Evolutionary conservation across 2,329 filamentous ascomycete genomes (phyloP).

Genomic region (Calonectria naviculata): DNA sequence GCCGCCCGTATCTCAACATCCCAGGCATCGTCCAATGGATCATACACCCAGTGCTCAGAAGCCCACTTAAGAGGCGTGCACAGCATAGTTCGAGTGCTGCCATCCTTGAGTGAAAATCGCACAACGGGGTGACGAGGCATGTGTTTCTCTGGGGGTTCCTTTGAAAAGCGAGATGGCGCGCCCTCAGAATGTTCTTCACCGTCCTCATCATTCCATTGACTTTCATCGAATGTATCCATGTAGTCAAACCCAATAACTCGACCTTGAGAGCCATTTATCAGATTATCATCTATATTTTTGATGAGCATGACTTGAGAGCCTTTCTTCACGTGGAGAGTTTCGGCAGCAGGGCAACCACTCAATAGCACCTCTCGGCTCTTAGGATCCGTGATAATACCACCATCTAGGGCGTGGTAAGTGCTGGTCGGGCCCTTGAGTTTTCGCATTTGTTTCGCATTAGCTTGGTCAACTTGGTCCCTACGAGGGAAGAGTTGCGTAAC

Average conservation of each 20-base stretch:
- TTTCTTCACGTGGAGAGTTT: conserved; percentile 82
- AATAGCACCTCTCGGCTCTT: conserved; percentile 80
- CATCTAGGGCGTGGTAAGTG: conserved; percentile 78
- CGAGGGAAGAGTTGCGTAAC: conserved; percentile 92
- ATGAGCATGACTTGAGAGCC: conserved; percentile 99
- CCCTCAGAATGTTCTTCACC: conserved; percentile 49
- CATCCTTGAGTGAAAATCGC: conserved; percentile 81
- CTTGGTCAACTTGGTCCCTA: conserved; percentile 86
- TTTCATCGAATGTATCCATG: conserved; percentile 50
- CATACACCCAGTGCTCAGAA: conserved; percentile 69
- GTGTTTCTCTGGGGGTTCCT: conserved; percentile 54
- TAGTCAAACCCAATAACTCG: conserved; percentile 69
- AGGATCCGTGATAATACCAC: conserved; percentile 68
- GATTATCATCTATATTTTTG: conserved; percentile 94
- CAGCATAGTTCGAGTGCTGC: conserved; percentile 72
- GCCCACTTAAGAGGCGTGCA: conserved; percentile 95
- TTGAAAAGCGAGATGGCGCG: conserved; percentile 69
- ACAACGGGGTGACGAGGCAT: conserved; percentile 80
- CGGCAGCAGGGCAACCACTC: conserved; percentile 92
- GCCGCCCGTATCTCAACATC: not conserved
- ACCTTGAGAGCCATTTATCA: conserved; percentile 95
- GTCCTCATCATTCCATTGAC: conserved; percentile 53
- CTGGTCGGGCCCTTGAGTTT: conserved; percentile 75
- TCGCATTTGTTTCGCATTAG: conserved; percentile 80
- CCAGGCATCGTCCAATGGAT: not conserved